A percentile compares a stretch with the other conserved stretches of the same genome.
phyloP scores from a whole-genome alignment of 768 basidiomycete genomes.

The Russula abietina region DNA sequence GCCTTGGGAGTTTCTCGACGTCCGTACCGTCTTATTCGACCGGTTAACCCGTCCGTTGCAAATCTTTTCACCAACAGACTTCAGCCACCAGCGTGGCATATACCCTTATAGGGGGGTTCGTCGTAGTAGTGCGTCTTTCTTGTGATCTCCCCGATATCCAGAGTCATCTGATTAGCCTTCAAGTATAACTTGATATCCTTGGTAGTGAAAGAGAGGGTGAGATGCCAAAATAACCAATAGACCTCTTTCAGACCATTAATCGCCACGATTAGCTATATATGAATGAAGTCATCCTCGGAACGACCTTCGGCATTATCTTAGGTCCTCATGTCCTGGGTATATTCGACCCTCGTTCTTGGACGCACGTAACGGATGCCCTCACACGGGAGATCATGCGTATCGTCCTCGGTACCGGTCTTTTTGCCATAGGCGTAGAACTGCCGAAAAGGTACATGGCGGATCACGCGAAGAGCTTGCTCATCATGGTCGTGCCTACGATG shows the following conservation, averaged over 20 bases:
- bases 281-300: slow-evolving; percentile 92
- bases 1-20: slow-evolving; percentile 22
- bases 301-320: slow-evolving; percentile 56
- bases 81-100: slow-evolving; percentile 51
- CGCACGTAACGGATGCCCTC: slow-evolving; percentile 44
- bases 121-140: slow-evolving; percentile 38
- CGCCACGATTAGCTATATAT: slow-evolving; percentile 57
- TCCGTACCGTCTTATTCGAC: slow-evolving; percentile 15
- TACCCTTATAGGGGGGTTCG: slow-evolving; percentile 55
- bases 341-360: slow-evolving; percentile 79
- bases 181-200: slow-evolving; percentile 84
- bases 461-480: slow-evolving; percentile 63
- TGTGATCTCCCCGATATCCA: neutral
- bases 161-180: slow-evolving; percentile 1
- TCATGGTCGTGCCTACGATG: slow-evolving; percentile 80
- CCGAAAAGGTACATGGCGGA: slow-evolving; percentile 77
- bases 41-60: slow-evolving; percentile 26
- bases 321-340: slow-evolving; percentile 68
- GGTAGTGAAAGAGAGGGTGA: slow-evolving; percentile 73
- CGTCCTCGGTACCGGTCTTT: slow-evolving; percentile 86
- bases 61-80: slow-evolving; percentile 37
- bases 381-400: slow-evolving; percentile 85
- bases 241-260: neutral
- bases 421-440: slow-evolving; percentile 92
- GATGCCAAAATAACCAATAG: slow-evolving; percentile 1